Base-by-base conservation (phyloP, 2,329 filamentous ascomycete species). In the Colletotrichum theobromicola region DNA sequence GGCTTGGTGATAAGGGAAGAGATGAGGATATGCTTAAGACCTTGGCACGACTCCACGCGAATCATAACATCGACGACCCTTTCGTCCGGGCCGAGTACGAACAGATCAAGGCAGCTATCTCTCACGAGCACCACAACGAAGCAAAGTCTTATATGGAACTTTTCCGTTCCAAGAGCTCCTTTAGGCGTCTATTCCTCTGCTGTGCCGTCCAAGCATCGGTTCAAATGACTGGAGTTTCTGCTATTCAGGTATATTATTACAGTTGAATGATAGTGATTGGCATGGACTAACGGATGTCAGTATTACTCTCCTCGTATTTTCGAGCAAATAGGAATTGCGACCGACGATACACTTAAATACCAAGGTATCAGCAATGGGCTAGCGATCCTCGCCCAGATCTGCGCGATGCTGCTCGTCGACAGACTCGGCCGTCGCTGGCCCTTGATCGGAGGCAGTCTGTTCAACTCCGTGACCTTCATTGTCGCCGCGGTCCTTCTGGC, bases 331-430 rank as follows among this genome's bases (percentile, higher is more conserved):
- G 93, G 93, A 26, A 95, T 95, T 77, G 81, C 83, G 0, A 88
- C 89, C 26, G 85, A 90, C 57, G 88, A 93, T 28, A 91, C 94
- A 0, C 87, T 95, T 42, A 91, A 93, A 77, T 95, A 95, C 81
- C 93, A 95, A 81, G 93, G 92, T 64, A 95, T 95, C 79, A 94
- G 92, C 77, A 93, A 90, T 2, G 87, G 94, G 74, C 90, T 95
- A 65, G 93, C 93, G 4, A 84, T 95, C 12, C 80, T 94, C 15
- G 93, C 90, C 0, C 92, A 95, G 80, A 90, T 92, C 77, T 83
- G 89, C 50, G 94, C 93, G 79, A 93, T 95, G 78, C 80, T 92
- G 55, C 85, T 92, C 72, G 92, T 95, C 77, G 94, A 96, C 81
- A 87, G 85, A 35, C 88, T 93, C 12, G 94, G 94, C 63, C 91